These are phyloP conservation scores for Euclidium syriacum DNA, from an alignment of 345 rosid species.

Conservation along the genomic window DNA sequence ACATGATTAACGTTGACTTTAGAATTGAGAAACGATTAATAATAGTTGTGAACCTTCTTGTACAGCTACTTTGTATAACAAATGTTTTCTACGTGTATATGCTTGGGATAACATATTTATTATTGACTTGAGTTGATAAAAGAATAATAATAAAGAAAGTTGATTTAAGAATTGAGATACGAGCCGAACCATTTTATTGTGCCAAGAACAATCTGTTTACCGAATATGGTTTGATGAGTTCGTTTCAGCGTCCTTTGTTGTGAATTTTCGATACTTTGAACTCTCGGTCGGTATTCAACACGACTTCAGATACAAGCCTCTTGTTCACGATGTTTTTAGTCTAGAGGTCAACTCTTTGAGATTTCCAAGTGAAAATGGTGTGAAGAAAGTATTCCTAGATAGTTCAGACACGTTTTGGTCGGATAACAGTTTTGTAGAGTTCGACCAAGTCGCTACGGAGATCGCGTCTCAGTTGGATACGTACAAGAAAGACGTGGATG, in stretches of 20 bases:
- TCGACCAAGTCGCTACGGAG: slow-evolving; percentile 81
- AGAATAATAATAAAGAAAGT: too few species aligned
- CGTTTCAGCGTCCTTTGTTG: slow-evolving; percentile 72
- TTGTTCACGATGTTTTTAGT: slow-evolving; percentile 75
- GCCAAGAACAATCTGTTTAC: slow-evolving; percentile 75
- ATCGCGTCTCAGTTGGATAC: slow-evolving; percentile 63
- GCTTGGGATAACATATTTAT: too few species aligned
- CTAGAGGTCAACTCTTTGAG: slow-evolving; percentile 62
- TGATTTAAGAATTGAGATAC: too few species aligned
- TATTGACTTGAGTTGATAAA: too few species aligned
- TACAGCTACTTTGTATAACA: too few species aligned
- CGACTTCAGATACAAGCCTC: slow-evolving; percentile 74
- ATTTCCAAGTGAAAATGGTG: slow-evolving; percentile 67
- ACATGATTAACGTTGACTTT: too few species aligned
- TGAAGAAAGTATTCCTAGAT: slow-evolving; percentile 68
- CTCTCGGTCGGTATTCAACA: slow-evolving; percentile 66
- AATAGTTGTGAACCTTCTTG: too few species aligned
- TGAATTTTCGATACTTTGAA: slow-evolving; percentile 77
- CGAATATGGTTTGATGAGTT: slow-evolving; percentile 59
- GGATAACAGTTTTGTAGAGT: slow-evolving; percentile 63
- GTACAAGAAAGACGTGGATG: slow-evolving; percentile 82
- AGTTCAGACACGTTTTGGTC: slow-evolving; percentile 69
- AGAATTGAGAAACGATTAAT: too few species aligned
- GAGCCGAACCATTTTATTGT: too few species aligned
- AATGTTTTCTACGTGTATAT: too few species aligned